Evolutionary conservation across 2,329 filamentous ascomycete genomes (phyloP).

Genomic region (Leptographium galeiforme): DNA sequence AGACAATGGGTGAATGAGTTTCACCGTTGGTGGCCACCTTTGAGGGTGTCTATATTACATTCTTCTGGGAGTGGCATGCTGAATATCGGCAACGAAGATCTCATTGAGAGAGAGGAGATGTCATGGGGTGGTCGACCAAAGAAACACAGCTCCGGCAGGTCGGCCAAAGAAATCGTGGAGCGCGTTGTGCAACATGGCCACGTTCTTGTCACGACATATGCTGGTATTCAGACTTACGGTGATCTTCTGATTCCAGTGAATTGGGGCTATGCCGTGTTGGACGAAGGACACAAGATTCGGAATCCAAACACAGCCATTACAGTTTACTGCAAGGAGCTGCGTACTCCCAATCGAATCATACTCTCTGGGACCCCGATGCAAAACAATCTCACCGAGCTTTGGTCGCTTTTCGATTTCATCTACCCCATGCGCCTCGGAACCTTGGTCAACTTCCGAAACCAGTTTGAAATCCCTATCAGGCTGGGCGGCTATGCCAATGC

Average conservation of each 20-base stretch:
- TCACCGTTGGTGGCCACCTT: conserved; percentile 98
- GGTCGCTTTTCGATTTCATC: conserved; percentile 96
- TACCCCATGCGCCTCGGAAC: conserved; percentile 93
- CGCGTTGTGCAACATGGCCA: conserved; percentile 75
- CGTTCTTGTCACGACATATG: conserved; percentile 89
- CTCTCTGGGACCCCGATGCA: conserved; percentile 95
- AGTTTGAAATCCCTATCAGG: conserved; percentile 89
- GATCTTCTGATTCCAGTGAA: conserved; percentile 68
- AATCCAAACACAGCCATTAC: conserved; percentile 94
- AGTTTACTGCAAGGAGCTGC: conserved; percentile 85
- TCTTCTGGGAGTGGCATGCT: conserved; percentile 95
- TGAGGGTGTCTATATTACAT: conserved; percentile 88
- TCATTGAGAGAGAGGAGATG: conserved; percentile 39
- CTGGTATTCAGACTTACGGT: conserved; percentile 84
- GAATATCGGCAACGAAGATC: conserved; percentile 55
- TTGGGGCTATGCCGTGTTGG: conserved; percentile 89
- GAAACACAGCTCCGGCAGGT: conserved; percentile 42
- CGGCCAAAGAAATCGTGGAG: conserved; percentile 69
- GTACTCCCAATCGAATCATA: conserved; percentile 81
- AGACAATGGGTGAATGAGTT: conserved; percentile 98
- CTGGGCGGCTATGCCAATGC: conserved; percentile 92
- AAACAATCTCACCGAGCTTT: conserved; percentile 88
- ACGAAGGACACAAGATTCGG: conserved; percentile 96
- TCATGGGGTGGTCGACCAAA: conserved; percentile 26
- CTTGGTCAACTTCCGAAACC: conserved; percentile 74